A percentile compares a stretch with the other conserved stretches of the same genome.
Conservation (phyloP, 495 filamentous ascomycete species). For the Penicillium cosmopolitanum region DNA sequence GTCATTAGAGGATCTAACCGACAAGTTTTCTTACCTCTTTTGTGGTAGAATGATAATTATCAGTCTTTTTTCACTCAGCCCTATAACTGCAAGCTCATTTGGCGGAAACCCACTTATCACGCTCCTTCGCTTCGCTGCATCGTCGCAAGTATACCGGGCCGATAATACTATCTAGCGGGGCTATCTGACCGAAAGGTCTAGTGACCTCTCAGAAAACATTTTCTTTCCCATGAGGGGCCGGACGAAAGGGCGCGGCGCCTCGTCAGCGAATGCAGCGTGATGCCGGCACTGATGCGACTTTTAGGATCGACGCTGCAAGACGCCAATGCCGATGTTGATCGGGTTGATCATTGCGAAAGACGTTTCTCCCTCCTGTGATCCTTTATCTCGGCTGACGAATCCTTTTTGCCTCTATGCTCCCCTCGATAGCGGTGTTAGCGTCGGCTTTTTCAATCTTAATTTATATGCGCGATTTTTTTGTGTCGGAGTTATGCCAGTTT, state of each 20-base stretch:
- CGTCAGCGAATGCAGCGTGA: not conserved
- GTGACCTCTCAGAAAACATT: not conserved
- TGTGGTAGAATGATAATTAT: too few species aligned
- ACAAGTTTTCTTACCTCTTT: not conserved
- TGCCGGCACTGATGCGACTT: not conserved
- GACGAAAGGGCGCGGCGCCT: not conserved
- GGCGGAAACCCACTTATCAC: not conserved
- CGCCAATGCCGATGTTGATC: constrained; percentile 4
- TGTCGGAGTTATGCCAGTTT: not conserved
- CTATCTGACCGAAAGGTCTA: not conserved
- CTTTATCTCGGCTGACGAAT: not conserved
- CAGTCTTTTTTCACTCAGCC: not conserved
- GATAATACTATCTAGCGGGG: not conserved
- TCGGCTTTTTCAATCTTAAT: not conserved
- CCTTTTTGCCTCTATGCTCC: not conserved
- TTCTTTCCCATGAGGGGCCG: not conserved
- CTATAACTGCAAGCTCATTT: not conserved
- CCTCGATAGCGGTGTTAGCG: not conserved
- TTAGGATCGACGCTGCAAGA: not conserved
- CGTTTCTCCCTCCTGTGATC: too few species aligned
- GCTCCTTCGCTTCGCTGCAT: not conserved
- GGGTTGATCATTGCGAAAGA: constrained; percentile 4
- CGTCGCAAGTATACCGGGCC: not conserved
- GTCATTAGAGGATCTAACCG: constrained; percentile 4
- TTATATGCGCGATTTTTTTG: not conserved